These are phyloP conservation scores for Sordariomycetes sp. DNA, from an alignment of 2,329 filamentous ascomycete species.

Conservation along the genomic window DNA sequence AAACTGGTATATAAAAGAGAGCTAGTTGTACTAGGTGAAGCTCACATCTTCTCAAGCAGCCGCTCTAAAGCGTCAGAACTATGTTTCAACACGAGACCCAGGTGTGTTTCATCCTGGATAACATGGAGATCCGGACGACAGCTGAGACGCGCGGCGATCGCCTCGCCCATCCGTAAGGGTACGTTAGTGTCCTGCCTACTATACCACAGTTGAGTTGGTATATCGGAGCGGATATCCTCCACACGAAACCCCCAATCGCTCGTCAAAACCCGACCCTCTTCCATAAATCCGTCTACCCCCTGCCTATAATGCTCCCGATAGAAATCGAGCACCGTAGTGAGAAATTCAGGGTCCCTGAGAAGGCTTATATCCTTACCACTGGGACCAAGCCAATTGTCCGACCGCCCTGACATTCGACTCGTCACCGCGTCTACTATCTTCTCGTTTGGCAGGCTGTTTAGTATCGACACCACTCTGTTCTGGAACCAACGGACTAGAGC, in stretches of 20 bases:
- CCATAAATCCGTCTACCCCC: slow-evolving; percentile 2
- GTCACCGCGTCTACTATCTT: too few relatives aligned
- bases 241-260: slow-evolving; percentile 1
- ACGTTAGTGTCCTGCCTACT: slow-evolving; percentile 4
- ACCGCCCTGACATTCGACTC: too few relatives aligned
- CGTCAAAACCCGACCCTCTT: slow-evolving; percentile 1
- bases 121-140: slow-evolving; percentile 3
- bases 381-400: too few relatives aligned
- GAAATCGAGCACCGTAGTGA: slow-evolving; percentile 1
- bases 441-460: too few relatives aligned
- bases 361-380: background rate
- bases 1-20: too few relatives aligned
- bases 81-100: background rate
- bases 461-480: too few relatives aligned
- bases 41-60: slow-evolving; percentile 2
- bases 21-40: background rate
- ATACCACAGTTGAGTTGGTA: slow-evolving; percentile 3
- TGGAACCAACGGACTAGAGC: too few relatives aligned
- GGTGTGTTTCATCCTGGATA: slow-evolving; percentile 1
- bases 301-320: slow-evolving; percentile 5
- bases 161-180: slow-evolving; percentile 3
- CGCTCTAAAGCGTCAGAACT: slow-evolving; percentile 2
- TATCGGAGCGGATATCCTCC: background rate
- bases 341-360: background rate
- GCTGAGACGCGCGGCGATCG: slow-evolving; percentile 3